phyloP scores from a whole-genome alignment of 2,329 filamentous ascomycete genomes.

The Colletotrichum sp. region DNA sequence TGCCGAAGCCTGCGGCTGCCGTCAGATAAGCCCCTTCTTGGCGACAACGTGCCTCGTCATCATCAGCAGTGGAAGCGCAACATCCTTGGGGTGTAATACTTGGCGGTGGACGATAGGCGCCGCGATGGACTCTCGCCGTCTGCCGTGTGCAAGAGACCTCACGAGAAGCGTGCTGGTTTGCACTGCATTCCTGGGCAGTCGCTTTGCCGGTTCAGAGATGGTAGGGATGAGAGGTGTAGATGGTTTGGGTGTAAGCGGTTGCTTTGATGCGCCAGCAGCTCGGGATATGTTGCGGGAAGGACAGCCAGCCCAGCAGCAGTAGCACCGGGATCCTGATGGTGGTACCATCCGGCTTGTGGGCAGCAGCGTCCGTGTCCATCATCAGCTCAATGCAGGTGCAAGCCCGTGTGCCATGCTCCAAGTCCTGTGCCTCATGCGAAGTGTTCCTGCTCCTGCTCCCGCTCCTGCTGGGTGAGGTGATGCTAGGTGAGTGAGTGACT shows the following conservation, averaged over 20 bases:
- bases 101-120: background rate
- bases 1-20: slow-evolving; percentile 17
- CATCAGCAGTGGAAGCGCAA: background rate
- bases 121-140: background rate
- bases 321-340: background rate
- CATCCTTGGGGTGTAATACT: background rate
- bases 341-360: background rate
- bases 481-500: background rate
- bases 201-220: background rate
- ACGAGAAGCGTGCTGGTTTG: background rate
- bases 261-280: background rate
- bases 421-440: background rate
- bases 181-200: background rate
- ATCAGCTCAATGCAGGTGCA: background rate
- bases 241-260: background rate
- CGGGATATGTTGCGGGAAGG: background rate
- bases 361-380: background rate
- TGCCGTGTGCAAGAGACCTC: background rate
- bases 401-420: background rate
- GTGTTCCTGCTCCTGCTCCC: background rate
- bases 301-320: background rate
- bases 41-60: slow-evolving; percentile 8
- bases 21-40: slow-evolving; percentile 17
- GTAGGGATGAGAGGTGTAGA: background rate
- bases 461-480: background rate